A percentile compares a stretch with the other conserved stretches of the same genome.
These are phyloP conservation scores for Boletellus ananiceps DNA, from an alignment of 768 basidiomycete genomes.

Conservation along the genomic window DNA sequence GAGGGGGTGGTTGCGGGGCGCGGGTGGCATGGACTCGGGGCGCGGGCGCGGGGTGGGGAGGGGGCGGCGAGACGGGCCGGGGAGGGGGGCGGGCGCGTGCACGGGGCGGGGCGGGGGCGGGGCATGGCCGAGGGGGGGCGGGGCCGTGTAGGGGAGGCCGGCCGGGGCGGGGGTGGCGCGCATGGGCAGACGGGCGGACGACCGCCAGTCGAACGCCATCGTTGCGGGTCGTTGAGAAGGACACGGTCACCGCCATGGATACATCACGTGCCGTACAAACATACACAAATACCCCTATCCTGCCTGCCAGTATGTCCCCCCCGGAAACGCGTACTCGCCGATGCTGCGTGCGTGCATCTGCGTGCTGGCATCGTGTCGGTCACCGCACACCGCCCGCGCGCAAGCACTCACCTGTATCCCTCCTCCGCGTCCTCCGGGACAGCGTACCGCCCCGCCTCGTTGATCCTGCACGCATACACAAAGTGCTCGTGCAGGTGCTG, in stretches of 20 bases:
- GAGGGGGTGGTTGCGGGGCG: no score
- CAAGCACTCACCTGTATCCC: conserved; percentile 50
- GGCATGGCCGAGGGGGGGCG: conserved; percentile 18
- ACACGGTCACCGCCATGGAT: conserved; percentile 3
- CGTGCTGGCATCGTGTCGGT: conserved; percentile 42
- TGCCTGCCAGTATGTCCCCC: conserved; percentile 37
- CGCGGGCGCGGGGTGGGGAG: no score
- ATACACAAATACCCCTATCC: conserved; percentile 20
- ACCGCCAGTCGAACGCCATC: conserved; percentile 1
- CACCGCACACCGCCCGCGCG: conserved; percentile 1
- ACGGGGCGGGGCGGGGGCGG: conserved; percentile 26
- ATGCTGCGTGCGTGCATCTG: conserved; percentile 81
- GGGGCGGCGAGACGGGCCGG: no score
- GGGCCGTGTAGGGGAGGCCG: conserved; percentile 19
- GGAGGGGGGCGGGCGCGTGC: conserved; percentile 20
- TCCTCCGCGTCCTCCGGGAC: conserved; percentile 69
- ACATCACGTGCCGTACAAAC: conserved; percentile 18
- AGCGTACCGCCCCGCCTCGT: conserved; percentile 77
- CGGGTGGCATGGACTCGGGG: no score
- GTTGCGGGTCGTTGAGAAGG: conserved; percentile 14
- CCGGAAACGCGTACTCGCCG: conserved; percentile 75
- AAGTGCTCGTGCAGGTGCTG: conserved; percentile 92
- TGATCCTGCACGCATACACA: conserved; percentile 78
- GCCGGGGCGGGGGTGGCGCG: conserved; percentile 11
- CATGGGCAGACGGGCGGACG: conserved; percentile 2